Conservation (phyloP, 1,284 basidiomycete genomes). For the Moesziomyces sp. region DNA sequence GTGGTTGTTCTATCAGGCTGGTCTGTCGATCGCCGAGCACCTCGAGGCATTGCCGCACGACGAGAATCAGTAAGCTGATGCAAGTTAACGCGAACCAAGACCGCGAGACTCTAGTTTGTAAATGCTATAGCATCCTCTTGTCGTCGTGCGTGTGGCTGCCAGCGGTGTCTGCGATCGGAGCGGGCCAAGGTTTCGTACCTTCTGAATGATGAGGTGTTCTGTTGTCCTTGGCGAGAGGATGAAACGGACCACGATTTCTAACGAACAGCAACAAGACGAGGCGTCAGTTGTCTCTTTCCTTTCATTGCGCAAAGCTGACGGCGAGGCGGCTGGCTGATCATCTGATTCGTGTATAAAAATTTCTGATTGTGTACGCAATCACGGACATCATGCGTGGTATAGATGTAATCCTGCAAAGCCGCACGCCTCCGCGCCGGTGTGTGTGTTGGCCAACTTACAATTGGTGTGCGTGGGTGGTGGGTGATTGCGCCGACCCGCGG, state of each 20-base stretch:
- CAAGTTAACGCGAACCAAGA: conserved; percentile 62
- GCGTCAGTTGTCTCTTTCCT: conserved; percentile 4
- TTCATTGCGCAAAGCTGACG: background rate
- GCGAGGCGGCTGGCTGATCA: conserved; percentile 17
- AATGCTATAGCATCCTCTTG: conserved; percentile 52
- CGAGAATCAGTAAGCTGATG: conserved; percentile 49
- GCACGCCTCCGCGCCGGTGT: background rate
- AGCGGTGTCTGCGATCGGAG: background rate
- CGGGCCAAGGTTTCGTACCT: background rate
- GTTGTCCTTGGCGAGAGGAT: no score
- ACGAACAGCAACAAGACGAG: background rate
- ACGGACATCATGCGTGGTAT: conserved; percentile 44
- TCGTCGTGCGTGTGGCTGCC: conserved; percentile 9
- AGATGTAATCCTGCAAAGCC: conserved; percentile 37
- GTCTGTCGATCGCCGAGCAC: background rate
- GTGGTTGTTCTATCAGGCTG: no score
- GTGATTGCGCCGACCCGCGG: conserved; percentile 31
- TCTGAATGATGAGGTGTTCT: background rate
- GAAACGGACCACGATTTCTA: background rate
- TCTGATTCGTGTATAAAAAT: conserved; percentile 53
- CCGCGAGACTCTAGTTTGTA: conserved; percentile 66
- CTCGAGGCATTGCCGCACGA: conserved; percentile 7
- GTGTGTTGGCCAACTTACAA: conserved; percentile 21
- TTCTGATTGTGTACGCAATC: conserved; percentile 49
- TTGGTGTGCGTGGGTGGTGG: background rate